Base-by-base conservation (phyloP, 441 rosid species). In the Theobroma grandiflorum region DNA sequence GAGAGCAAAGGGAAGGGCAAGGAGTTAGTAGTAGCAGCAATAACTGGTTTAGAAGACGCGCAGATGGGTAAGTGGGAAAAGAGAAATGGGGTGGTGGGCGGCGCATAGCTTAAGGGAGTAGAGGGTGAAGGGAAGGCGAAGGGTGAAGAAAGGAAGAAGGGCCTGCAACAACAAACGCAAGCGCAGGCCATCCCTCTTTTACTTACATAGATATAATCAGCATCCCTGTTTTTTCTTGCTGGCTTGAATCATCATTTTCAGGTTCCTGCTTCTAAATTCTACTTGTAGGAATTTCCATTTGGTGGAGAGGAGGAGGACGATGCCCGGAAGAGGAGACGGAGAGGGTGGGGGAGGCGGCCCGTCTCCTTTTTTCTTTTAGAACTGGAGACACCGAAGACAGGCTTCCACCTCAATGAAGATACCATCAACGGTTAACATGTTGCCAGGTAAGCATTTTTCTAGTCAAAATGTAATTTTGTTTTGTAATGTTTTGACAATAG, bases 131-230 rank as follows among this genome's bases (percentile, higher is more conserved):
- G 72, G 38, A 68, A 66, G 35, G 20, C 62, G 12, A 76, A 47
- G 74, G 33, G 72, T 45, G 47, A 72, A 69, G 59, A 57, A 58
- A 59, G 47, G 50, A 70, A 59, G 4, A 49, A 78, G 58, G 76
- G 76, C 76, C 65, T 70, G 76, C 76, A 69, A 70, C 42, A 26
- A 26, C 1, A 26, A 26, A 0, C 58, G 70, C 55, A 69, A 70
- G 38, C 70, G 58, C 69, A 78, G 35, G 55, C 81, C 81, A 78
- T 78, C 6, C 45, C 50, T 55, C 16, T 57, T 38, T 22, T 15
- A 31, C 66, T 16, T 16, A 18, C 4, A 63, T 16, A 52, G 16
- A 64, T 38, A 64, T 15, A 16, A 38, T 38, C 22, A 64, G 69
- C 11, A 47, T 16, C 35, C 35, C 63, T 5, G 20, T 53, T 53